phyloP scores from a whole-genome alignment of 2,329 filamentous ascomycete species.

The Colletotrichum salicis region DNA sequence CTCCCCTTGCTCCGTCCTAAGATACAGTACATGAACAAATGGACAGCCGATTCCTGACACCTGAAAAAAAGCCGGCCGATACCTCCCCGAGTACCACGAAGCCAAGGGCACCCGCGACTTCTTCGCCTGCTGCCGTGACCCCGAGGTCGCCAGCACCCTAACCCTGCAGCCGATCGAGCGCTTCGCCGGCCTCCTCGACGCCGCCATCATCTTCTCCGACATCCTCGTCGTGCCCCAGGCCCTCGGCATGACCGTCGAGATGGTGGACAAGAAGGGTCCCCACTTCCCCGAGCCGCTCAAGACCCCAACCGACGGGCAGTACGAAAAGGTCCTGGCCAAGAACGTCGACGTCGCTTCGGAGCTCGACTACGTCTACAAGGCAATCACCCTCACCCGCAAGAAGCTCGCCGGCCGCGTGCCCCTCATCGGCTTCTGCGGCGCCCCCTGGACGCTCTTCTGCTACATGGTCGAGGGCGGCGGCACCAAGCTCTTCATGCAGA shows the following conservation, averaged over 20 bases:
- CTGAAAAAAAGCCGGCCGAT: conserved; percentile 79
- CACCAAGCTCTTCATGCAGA: conserved; percentile 92
- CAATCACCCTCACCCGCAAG: conserved; percentile 88
- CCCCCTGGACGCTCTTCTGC: conserved; percentile 95
- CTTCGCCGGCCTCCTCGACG: conserved; percentile 89
- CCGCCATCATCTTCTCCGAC: conserved; percentile 98
- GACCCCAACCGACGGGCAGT: conserved; percentile 85
- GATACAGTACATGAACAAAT: conserved; percentile 4
- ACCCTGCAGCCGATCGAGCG: conserved; percentile 96
- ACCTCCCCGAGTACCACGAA: conserved; percentile 97
- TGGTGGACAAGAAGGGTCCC: conserved; percentile 97
- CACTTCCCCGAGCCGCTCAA: conserved; percentile 89
- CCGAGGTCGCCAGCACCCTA: conserved; percentile 91
- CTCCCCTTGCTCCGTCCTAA: neutral
- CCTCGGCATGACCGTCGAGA: conserved; percentile 98
- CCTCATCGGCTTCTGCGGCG: conserved; percentile 94
- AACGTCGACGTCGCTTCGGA: conserved; percentile 86
- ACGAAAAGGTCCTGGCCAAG: conserved; percentile 78
- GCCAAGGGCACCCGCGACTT: conserved; percentile 93
- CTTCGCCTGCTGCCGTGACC: conserved; percentile 95
- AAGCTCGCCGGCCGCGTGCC: conserved; percentile 91
- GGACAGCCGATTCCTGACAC: conserved; percentile 24
- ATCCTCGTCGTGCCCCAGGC: conserved; percentile 98
- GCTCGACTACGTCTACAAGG: conserved; percentile 94
- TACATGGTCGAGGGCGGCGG: conserved; percentile 99